Evolutionary conservation across 129 eudicot species (phyloP).

Genomic region (Tagetes patula): DNA sequence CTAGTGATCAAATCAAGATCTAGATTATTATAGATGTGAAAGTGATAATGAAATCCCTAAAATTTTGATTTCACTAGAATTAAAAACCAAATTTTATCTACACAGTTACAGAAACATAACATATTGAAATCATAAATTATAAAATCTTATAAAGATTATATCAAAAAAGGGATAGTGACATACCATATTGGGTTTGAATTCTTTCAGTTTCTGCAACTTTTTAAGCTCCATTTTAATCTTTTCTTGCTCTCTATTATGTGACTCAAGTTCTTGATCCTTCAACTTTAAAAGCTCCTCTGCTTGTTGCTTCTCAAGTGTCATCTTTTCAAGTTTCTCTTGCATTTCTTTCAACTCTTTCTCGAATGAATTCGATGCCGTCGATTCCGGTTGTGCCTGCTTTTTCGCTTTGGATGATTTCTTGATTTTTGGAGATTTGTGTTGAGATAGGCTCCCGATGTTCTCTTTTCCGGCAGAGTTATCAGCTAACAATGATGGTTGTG

Average conservation of each 20-base stretch:
- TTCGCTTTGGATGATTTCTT: conserved; percentile 45
- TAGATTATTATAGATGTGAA: not conserved
- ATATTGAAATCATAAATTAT: not conserved
- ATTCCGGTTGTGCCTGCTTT: conserved; percentile 10
- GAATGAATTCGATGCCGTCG: conserved; percentile 21
- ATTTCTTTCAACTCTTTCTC: conserved; percentile 76
- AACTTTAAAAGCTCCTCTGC: conserved; percentile 68
- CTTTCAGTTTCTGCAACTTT: conserved; percentile 88
- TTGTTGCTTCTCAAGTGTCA: conserved; percentile 82
- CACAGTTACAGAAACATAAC: not conserved
- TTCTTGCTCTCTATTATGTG: conserved; percentile 55
- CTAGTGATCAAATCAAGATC: not conserved
- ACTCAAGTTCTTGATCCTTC: conserved; percentile 68
- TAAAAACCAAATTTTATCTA: too few relatives aligned
- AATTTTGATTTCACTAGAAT: not conserved
- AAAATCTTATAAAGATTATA: not conserved
- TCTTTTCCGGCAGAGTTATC: conserved; percentile 49
- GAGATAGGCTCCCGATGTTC: conserved; percentile 57
- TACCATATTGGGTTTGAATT: conserved; percentile 88
- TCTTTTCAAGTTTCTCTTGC: conserved; percentile 72
- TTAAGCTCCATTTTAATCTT: conserved; percentile 80
- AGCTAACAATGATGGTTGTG: conserved; percentile 22
- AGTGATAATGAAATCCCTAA: not conserved
- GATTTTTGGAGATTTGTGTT: conserved; percentile 39
- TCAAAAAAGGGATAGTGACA: not conserved